Conservation (phyloP, 805 yeast species). For the Metschnikowia vanudenii region DNA sequence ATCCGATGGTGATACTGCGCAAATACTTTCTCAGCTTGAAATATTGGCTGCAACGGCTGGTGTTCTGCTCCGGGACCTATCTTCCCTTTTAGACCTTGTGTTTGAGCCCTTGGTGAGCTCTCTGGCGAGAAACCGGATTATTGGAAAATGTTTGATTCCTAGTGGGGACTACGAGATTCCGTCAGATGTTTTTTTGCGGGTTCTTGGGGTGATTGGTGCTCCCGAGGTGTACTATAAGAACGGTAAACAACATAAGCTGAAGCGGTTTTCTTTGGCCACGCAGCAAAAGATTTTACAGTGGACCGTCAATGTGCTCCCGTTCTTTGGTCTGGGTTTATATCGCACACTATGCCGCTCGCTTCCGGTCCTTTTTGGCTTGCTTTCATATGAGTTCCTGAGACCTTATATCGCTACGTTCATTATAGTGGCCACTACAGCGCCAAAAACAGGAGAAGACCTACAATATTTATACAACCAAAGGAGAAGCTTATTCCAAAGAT, state of each 20-base stretch:
- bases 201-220: constrained; percentile 17
- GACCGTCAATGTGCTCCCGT: constrained; percentile 16
- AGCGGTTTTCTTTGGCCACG: constrained; percentile 14
- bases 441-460: neutral
- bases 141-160: constrained; percentile 13
- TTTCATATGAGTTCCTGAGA: constrained; percentile 19
- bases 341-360: constrained; percentile 7
- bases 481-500: neutral
- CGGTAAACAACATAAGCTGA: constrained; percentile 21
- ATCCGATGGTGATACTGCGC: constrained; percentile 4
- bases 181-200: constrained; percentile 5
- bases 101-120: constrained; percentile 9
- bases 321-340: constrained; percentile 11
- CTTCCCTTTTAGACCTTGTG: constrained; percentile 9
- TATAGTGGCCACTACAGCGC: constrained; percentile 8
- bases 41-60: constrained; percentile 3
- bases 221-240: constrained; percentile 19
- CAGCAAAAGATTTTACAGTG: constrained; percentile 18
- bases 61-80: constrained; percentile 6
- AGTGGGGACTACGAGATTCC: constrained; percentile 7
- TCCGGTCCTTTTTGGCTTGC: constrained; percentile 18
- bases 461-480: neutral
- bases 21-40: constrained; percentile 2
- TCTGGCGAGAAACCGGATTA: constrained; percentile 4
- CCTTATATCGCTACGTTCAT: constrained; percentile 16